Conservation (phyloP, 306 rosid genomes). For the Quillaja saponaria region DNA sequence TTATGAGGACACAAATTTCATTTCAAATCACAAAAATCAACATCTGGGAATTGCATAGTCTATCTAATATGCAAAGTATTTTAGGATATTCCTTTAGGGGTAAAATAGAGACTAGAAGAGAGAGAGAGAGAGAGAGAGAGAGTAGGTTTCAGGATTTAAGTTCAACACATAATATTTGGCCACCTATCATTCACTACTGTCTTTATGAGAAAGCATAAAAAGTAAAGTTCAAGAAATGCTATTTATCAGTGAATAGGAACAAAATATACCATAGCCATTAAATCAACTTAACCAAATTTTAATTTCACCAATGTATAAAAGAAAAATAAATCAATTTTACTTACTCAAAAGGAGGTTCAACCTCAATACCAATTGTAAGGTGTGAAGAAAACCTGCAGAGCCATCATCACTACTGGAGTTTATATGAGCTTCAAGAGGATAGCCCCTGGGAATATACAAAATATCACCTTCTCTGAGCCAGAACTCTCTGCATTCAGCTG, state of each 20-base stretch:
- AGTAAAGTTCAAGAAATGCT: conserved; percentile 4
- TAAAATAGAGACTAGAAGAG: too few relatives aligned
- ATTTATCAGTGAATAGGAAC: not conserved
- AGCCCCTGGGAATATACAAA: conserved; percentile 84
- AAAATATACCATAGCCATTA: not conserved
- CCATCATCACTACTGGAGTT: conserved; percentile 36
- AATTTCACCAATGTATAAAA: conserved; percentile 18
- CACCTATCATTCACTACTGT: conserved; percentile 12
- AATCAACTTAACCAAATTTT: not conserved
- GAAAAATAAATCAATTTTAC: conserved; percentile 37
- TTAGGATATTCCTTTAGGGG: conserved; percentile 2
- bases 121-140: conserved; percentile 21
- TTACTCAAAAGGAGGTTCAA: conserved; percentile 89
- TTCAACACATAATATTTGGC: conserved; percentile 7
- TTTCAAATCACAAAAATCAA: too few relatives aligned
- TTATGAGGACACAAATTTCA: too few relatives aligned
- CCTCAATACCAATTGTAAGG: conserved; percentile 80
- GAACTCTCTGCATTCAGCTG: conserved; percentile 43
- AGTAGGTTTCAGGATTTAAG: conserved; percentile 15
- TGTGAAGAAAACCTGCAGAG: conserved; percentile 66
- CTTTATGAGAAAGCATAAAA: conserved; percentile 6
- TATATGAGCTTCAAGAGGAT: conserved; percentile 78
- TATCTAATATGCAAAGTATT: too few relatives aligned
- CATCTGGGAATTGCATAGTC: too few relatives aligned
- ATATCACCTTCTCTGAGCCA: conserved; percentile 70